Evolutionary conservation across 352 stramenopile species (phyloP).

Genomic region (Phytophthora crassamura): DNA sequence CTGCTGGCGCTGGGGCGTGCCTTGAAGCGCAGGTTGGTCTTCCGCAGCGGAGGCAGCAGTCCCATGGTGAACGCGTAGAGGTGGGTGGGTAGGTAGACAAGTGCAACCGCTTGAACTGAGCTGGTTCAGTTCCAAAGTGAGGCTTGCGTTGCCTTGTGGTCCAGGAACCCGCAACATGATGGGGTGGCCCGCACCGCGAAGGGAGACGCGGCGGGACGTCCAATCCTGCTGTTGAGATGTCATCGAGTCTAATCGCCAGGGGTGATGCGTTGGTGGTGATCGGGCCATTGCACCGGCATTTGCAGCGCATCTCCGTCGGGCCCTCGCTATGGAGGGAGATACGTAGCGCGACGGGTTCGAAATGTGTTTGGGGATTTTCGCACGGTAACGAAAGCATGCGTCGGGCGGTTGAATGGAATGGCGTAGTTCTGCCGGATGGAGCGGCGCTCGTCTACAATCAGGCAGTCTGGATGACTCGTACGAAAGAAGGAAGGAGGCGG

Average conservation of each 20-base stretch:
- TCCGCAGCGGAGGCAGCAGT: constrained; percentile 34
- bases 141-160: too few species aligned
- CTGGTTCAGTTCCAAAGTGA: too few species aligned
- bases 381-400: background rate
- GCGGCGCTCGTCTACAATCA: constrained; percentile 5
- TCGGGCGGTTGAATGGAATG: constrained; percentile 1
- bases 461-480: background rate
- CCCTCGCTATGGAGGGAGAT: constrained; percentile 12
- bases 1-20: constrained; percentile 4
- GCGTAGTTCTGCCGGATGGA: too few species aligned
- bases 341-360: constrained; percentile 7
- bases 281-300: too few species aligned
- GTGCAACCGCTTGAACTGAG: too few species aligned
- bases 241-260: background rate
- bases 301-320: background rate
- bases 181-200: too few species aligned
- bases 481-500: too few species aligned
- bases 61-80: constrained; percentile 10
- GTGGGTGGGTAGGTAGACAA: too few species aligned
- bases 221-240: background rate
- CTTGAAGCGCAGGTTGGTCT: constrained; percentile 32
- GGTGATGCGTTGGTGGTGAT: background rate
- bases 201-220: background rate
- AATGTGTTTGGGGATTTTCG: constrained; percentile 23
- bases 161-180: too few species aligned